phyloP scores from a whole-genome alignment of 306 rosid genomes.

The Fragaria iinumae region DNA sequence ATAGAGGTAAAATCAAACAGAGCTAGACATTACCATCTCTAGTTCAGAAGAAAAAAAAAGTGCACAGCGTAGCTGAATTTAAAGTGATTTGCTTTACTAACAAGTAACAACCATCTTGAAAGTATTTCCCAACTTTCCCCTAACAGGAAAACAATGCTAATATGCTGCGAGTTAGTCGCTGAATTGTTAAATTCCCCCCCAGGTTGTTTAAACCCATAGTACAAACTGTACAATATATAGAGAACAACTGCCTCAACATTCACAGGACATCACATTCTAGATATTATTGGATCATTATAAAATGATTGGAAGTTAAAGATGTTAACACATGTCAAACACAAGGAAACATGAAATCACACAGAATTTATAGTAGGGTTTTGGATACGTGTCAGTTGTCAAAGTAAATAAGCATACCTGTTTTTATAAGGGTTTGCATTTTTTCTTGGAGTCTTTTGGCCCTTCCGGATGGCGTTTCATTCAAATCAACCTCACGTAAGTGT shows the following conservation, averaged over 20 bases:
- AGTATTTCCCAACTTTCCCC: not conserved
- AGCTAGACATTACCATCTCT: not conserved
- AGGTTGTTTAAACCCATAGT: not conserved
- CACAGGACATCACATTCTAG: not conserved
- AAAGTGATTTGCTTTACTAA: not conserved
- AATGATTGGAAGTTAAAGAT: not conserved
- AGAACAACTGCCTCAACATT: not conserved
- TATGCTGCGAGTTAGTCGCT: not conserved
- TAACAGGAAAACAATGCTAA: not conserved
- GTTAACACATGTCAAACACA: not conserved
- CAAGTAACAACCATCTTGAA: not conserved
- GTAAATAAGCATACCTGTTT: conserved; percentile 62
- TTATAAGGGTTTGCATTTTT: conserved; percentile 57
- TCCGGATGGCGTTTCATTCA: conserved; percentile 70
- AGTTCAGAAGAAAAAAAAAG: not conserved
- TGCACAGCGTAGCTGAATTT: not conserved
- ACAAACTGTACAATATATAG: not conserved
- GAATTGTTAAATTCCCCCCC: not conserved
- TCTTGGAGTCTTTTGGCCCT: conserved; percentile 59
- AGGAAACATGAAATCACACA: not conserved
- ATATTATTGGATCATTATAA: not conserved
- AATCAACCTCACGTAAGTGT: conserved; percentile 61
- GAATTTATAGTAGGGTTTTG: not conserved
- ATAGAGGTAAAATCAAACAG: not conserved
- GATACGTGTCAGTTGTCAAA: not conserved